phyloP scores from a whole-genome alignment of 352 stramenopile species.

The Phytophthora syringae region DNA sequence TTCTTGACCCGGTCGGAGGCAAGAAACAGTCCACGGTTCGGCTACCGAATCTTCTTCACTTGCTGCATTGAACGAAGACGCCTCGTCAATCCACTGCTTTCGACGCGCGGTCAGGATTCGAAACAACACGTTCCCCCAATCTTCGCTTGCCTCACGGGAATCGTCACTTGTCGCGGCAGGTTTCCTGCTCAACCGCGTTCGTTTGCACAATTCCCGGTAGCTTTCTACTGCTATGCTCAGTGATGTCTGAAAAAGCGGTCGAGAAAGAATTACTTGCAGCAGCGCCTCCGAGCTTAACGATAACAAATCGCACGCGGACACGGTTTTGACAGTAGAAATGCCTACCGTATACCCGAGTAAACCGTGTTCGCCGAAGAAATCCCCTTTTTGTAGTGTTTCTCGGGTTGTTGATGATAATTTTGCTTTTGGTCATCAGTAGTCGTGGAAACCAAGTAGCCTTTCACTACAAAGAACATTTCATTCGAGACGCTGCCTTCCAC shows the following conservation, averaged over 20 bases:
- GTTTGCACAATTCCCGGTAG: conserved; percentile 54
- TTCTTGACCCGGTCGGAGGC: conserved; percentile 28
- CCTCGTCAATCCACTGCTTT: conserved; percentile 46
- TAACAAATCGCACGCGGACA: conserved; percentile 30
- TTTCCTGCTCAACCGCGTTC: neutral
- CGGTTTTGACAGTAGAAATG: conserved; percentile 37
- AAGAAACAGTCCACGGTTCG: conserved; percentile 38
- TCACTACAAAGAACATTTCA: conserved; percentile 78
- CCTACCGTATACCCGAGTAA: conserved; percentile 63
- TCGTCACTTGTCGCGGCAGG: neutral
- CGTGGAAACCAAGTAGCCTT: conserved; percentile 47
- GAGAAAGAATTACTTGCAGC: conserved; percentile 49
- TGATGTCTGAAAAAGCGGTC: conserved; percentile 29
- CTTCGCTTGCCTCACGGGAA: no score
- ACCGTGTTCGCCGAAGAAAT: conserved; percentile 69
- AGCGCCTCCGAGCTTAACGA: conserved; percentile 51
- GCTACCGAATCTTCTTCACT: conserved; percentile 8
- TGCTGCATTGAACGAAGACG: conserved; percentile 13
- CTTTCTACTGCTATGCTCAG: conserved; percentile 49
- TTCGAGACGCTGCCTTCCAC: conserved; percentile 69
- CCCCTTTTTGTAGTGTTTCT: conserved; percentile 39
- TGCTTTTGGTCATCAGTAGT: conserved; percentile 14
- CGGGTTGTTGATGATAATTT: neutral
- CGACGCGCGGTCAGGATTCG: conserved; percentile 38
- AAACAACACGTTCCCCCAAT: conserved; percentile 54